Evolutionary conservation across 257 asterid genomes (phyloP).

Genomic region (Forsythia suspensa): DNA sequence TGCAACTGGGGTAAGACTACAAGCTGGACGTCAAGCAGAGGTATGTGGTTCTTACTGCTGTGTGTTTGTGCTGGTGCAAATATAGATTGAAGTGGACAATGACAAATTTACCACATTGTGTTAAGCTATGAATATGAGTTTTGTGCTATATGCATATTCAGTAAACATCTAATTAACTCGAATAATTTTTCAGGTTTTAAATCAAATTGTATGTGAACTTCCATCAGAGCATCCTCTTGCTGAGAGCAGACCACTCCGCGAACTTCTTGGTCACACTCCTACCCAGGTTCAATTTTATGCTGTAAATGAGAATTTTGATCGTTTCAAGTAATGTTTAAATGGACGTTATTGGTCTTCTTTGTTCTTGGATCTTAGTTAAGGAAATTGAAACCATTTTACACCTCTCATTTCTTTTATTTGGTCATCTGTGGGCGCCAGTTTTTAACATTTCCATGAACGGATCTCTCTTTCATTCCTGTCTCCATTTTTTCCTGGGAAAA

Average conservation of each 20-base stretch:
- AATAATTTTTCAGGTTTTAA: conserved; percentile 62
- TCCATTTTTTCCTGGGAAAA: no score
- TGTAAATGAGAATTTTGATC: neutral
- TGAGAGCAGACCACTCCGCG: conserved; percentile 81
- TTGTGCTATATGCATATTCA: neutral
- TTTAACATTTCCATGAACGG: neutral
- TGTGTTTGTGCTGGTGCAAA: neutral
- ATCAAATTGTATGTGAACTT: conserved; percentile 90
- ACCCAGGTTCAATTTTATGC: conserved; percentile 58
- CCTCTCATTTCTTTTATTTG: neutral
- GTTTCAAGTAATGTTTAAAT: neutral
- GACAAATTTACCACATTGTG: neutral
- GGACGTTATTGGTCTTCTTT: neutral
- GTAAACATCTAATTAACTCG: conserved; percentile 22
- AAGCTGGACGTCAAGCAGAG: conserved; percentile 99
- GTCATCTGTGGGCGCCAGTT: neutral
- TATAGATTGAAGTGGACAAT: conserved; percentile 1
- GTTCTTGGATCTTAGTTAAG: neutral
- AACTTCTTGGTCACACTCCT: conserved; percentile 97
- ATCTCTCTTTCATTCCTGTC: no score
- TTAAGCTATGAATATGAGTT: neutral
- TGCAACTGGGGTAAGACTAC: conserved; percentile 92
- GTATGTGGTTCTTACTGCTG: conserved; percentile 27
- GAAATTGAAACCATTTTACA: neutral
- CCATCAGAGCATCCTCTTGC: conserved; percentile 98